Evolutionary conservation across 371 early-diverging fungal genomes (phyloP), one percentile per base, ranked within the genome.

Genomic region (Nematocida minor): DNA sequence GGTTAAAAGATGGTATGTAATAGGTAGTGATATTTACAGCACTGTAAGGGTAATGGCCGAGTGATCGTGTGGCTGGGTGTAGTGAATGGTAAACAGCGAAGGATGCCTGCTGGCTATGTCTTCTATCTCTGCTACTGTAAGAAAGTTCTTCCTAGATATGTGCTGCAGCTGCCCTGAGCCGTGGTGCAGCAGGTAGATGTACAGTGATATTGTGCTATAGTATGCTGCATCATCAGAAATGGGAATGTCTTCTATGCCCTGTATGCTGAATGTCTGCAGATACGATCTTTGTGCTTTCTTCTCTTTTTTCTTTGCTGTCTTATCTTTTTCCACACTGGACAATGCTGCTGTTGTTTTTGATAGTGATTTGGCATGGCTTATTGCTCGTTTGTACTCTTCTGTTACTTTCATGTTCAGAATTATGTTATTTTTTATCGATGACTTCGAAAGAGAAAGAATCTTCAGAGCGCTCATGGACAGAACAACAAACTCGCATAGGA

Each of bases 401-500:
- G n/a, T n/a, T 32, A 74, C 66, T 11, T 20, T 22, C 7, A 74
- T 46, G 9, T 79, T 20, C 7, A 46, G 4, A 31, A 20, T 42
- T 6, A n/a, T 48, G 29, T 48, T 62, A 36, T 44, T 46, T 11
- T 29, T 4, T 42, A 64, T 22, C 16, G 27, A 32, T 20, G 47
- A 4, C 36, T 44, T 46, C 4, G 77, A 55, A 3, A 62, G 16
- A 14, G 38, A 27, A 27, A 74, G 36, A 16, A 64, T 49, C 6
- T 60, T 41, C 69, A 49, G 51, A 20, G 41, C 4, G 14, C 22
- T 36, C 22, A 74, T 4, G 25, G 66, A n/a, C 9, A 74, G 36
- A 11, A 66, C 51, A 6, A 74, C 16, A 64, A 31, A 74, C 41
- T 74, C 77, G 11, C 63, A 27, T 7, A 74, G 64, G 32, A 64